phyloP scores from a whole-genome alignment of 192 early-diverging fungal species.

The Phycomyces blakesleeanus region DNA sequence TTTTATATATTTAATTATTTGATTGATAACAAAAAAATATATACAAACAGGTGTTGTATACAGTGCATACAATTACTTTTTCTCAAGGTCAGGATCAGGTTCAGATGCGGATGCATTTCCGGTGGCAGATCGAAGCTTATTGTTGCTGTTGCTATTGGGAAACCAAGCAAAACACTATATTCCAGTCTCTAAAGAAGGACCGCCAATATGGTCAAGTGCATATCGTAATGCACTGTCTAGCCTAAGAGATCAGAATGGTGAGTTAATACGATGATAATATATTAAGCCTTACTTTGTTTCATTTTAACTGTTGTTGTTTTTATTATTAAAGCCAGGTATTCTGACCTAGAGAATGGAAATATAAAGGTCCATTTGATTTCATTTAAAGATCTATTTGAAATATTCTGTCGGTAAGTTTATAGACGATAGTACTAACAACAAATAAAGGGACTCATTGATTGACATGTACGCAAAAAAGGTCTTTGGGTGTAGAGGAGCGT shows the following conservation, averaged over 20 bases:
- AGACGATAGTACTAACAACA: no score
- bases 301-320: neutral
- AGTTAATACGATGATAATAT: neutral
- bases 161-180: constrained; percentile 35
- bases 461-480: no score
- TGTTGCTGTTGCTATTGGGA: constrained; percentile 55
- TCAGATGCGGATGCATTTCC: constrained; percentile 46
- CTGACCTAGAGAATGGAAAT: constrained; percentile 14
- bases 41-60: constrained; percentile 51
- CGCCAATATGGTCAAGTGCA: neutral
- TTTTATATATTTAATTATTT: no score
- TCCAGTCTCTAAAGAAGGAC: neutral
- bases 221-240: constrained; percentile 25
- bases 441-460: neutral
- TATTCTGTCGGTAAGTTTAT: constrained; percentile 27
- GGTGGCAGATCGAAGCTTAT: constrained; percentile 58
- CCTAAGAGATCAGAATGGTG: constrained; percentile 29
- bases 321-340: neutral
- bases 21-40: constrained; percentile 22
- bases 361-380: constrained; percentile 26
- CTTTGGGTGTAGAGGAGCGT: constrained; percentile 53
- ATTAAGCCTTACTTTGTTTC: no score
- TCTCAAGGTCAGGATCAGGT: constrained; percentile 42
- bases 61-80: constrained; percentile 66
- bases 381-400: constrained; percentile 29